phyloP scores from a whole-genome alignment of 768 basidiomycete species.

The Agrocybe praecox region DNA sequence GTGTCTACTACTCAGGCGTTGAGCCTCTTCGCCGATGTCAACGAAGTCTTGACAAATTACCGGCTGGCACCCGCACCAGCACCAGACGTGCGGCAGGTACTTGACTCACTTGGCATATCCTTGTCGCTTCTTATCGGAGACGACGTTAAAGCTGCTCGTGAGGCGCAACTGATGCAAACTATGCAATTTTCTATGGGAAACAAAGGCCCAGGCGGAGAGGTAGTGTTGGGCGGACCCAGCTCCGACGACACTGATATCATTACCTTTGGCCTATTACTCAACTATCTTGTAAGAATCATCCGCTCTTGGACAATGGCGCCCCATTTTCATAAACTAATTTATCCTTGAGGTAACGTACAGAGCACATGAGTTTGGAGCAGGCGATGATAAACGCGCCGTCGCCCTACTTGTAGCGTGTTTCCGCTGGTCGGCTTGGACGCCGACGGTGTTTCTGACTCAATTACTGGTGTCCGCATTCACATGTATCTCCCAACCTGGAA shows the following conservation, averaged over 20 bases:
- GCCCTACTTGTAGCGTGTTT: constrained; percentile 57
- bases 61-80: too few relatives aligned
- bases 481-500: constrained; percentile 55
- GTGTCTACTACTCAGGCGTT: constrained; percentile 64
- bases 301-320: constrained; percentile 13
- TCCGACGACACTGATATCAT: constrained; percentile 69
- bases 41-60: constrained; percentile 52
- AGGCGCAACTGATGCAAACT: constrained; percentile 72
- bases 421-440: constrained; percentile 66
- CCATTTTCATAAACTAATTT: constrained; percentile 8
- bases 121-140: constrained; percentile 66
- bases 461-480: constrained; percentile 64
- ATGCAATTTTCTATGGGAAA: constrained; percentile 61
- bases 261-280: constrained; percentile 61
- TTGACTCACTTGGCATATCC: constrained; percentile 62
- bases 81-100: constrained; percentile 51
- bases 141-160: constrained; percentile 68
- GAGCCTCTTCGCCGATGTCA: constrained; percentile 49
- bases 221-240: constrained; percentile 46
- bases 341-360: constrained; percentile 54
- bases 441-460: constrained; percentile 68
- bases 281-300: constrained; percentile 54
- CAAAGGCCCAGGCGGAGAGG: constrained; percentile 33
- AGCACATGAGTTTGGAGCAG: constrained; percentile 64
- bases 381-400: constrained; percentile 52